These are phyloP conservation scores for Trametes cingulata DNA, from an alignment of 768 basidiomycete species.

Conservation along the genomic window DNA sequence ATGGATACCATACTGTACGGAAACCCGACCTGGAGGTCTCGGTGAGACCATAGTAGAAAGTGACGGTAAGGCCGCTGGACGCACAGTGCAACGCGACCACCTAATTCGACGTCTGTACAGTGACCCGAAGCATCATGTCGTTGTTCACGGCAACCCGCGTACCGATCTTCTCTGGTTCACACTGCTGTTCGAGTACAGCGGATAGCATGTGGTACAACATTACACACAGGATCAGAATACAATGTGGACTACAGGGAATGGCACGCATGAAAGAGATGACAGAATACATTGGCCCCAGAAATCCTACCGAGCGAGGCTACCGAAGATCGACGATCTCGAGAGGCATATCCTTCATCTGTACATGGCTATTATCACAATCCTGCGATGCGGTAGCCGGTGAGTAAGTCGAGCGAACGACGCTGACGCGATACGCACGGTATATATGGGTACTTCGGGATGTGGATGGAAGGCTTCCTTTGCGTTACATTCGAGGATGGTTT, in stretches of 20 bases:
- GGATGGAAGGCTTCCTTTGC: conserved; percentile 83
- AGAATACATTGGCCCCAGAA: not conserved
- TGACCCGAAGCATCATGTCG: too few relatives aligned
- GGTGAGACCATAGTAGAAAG: too few relatives aligned
- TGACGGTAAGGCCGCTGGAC: too few relatives aligned
- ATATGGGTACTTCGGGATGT: conserved; percentile 81
- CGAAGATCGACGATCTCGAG: conserved; percentile 88
- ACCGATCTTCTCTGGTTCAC: too few relatives aligned
- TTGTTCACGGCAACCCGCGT: too few relatives aligned
- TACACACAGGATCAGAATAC: not conserved
- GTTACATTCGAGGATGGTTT: conserved; percentile 66
- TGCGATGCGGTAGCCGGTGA: too few relatives aligned
- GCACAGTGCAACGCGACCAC: too few relatives aligned
- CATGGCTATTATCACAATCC: conserved; percentile 87
- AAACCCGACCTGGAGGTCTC: too few relatives aligned
- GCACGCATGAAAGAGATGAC: not conserved
- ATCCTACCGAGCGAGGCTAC: not conserved
- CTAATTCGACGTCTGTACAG: too few relatives aligned
- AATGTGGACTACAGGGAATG: not conserved
- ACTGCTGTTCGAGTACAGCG: too few relatives aligned
- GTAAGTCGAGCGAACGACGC: too few relatives aligned
- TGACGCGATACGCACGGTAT: conserved; percentile 63
- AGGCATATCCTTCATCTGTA: conserved; percentile 68
- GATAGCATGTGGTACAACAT: not conserved
- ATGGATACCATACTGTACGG: conserved; percentile 18